Conservation (phyloP, 1,139 yeast genomes). For the Hansenula sp. region DNA sequence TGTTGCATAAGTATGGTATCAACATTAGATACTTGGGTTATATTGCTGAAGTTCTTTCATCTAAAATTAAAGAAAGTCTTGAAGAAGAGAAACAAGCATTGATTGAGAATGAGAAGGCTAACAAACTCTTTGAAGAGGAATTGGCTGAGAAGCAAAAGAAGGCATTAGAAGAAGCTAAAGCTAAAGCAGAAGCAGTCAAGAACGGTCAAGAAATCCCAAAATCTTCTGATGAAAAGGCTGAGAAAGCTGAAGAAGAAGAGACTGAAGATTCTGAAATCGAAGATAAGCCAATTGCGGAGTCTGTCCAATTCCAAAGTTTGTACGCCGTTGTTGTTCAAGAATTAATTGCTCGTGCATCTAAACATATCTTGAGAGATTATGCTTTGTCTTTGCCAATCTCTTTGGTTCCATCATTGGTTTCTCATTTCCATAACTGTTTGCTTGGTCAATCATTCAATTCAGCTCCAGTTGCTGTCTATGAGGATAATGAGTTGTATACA, state of each 20-base stretch:
- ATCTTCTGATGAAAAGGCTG: conserved; percentile 31
- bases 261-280: conserved; percentile 25
- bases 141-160: conserved; percentile 24
- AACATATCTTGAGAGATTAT: conserved; percentile 61
- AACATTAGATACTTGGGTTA: conserved; percentile 84
- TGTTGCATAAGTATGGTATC: conserved; percentile 78
- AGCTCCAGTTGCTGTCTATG: conserved; percentile 37
- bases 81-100: conserved; percentile 23
- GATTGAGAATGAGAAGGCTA: conserved; percentile 25
- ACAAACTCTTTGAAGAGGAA: conserved; percentile 28
- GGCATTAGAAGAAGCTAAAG: conserved; percentile 14
- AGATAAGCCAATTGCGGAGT: conserved; percentile 23
- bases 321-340: conserved; percentile 54
- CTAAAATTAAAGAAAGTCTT: conserved; percentile 18
- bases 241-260: conserved; percentile 32
- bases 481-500: conserved; percentile 40
- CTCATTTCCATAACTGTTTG: conserved; percentile 72
- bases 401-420: conserved; percentile 53
- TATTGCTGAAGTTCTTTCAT: conserved; percentile 33
- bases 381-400: conserved; percentile 47
- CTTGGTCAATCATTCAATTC: conserved; percentile 46
- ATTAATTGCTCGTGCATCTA: conserved; percentile 73
- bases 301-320: conserved; percentile 38
- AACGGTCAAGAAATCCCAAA: conserved; percentile 32
- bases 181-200: conserved; percentile 30